Base-by-base conservation (phyloP, 371 early-diverging fungal genomes). In the Mucor plumbeus region DNA sequence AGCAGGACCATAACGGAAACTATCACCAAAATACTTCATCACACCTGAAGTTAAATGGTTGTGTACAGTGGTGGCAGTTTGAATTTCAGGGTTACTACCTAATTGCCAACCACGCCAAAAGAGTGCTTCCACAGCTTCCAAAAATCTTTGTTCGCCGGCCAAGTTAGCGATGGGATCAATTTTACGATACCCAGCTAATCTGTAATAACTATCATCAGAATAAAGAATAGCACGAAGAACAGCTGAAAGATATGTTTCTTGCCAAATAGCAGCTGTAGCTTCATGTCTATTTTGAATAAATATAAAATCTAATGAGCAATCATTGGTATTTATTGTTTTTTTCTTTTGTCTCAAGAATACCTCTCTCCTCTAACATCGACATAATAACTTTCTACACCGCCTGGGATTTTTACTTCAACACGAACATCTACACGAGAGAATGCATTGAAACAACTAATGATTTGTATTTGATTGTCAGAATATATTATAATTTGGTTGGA, bases 351-450 rank as follows among this genome's bases (percentile, higher is more conserved):
- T 34, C 62, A 41, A 4, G 17, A 10, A 17, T 77, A 85, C 88
- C 85, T 85, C 76, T 92, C 92, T 48, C 92, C 92, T 17, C 88
- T 82, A 38, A 89, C 79, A 69, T 95, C 95, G 14, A 98, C 92
- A 19, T 88, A 86, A 70, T 96, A 96, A 63, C 92, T 89, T 64
- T 95, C 96, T 3, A 98, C 99, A 55, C 99, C 97, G 61, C 99
- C 99, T 1, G 99, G 99, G 71, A 98, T 97, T 67, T 92, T 91
- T 41, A 97, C 96, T 76, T 97, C 95, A n/a, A 98, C 99, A 38
- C 99, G 90, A 21, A 98, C 90, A 85, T 98, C 99, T 7, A 96
- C 93, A 21, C 95, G 88, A 14, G 96, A 93, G 71, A 98, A 97
- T 17, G 97, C 96, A 77, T 98, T 97, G 82, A 92, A 98, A 70